Conservation (phyloP, 495 filamentous ascomycete species). For the Eremomyces bilateralis region DNA sequence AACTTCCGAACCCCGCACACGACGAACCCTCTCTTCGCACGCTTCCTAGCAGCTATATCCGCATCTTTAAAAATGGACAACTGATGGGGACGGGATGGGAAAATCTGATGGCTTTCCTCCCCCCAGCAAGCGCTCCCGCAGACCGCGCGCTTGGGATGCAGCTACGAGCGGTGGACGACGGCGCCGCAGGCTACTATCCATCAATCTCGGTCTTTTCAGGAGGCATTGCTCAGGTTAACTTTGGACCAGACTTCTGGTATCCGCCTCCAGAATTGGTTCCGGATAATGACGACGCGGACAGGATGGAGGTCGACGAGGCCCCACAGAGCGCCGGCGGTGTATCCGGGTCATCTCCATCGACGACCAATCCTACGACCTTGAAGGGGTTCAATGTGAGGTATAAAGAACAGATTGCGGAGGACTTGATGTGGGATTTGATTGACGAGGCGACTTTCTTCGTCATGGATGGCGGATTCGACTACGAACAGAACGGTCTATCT, state of each 20-base stretch:
- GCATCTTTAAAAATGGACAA: slow-evolving; percentile 77
- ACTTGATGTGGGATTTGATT: slow-evolving; percentile 73
- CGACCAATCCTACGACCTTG: slow-evolving; percentile 17
- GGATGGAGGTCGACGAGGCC: slow-evolving; percentile 32
- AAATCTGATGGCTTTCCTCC: slow-evolving; percentile 75
- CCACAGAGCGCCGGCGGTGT: slow-evolving; percentile 12
- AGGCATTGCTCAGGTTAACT: slow-evolving; percentile 77
- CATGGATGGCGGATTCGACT: slow-evolving; percentile 32
- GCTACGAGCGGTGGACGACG: slow-evolving; percentile 75
- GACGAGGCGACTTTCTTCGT: slow-evolving; percentile 75
- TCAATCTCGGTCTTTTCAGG: slow-evolving; percentile 81
- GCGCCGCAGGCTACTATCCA: slow-evolving; percentile 85
- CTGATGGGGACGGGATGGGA: slow-evolving; percentile 74
- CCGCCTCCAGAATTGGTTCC: slow-evolving; percentile 35
- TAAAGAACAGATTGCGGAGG: slow-evolving; percentile 87
- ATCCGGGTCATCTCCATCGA: slow-evolving; percentile 4
- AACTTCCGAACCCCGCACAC: slow-evolving; percentile 43
- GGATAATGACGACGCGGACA: too few species aligned
- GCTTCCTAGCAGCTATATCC: slow-evolving; percentile 66
- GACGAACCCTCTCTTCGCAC: slow-evolving; percentile 52
- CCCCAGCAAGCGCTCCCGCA: slow-evolving; percentile 67
- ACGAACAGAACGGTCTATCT: too few species aligned
- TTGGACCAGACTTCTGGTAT: slow-evolving; percentile 76
- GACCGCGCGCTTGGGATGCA: slow-evolving; percentile 53
- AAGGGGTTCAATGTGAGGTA: slow-evolving; percentile 57